Conservation (phyloP, 129 eudicot genomes). For the Solidago caesia region DNA sequence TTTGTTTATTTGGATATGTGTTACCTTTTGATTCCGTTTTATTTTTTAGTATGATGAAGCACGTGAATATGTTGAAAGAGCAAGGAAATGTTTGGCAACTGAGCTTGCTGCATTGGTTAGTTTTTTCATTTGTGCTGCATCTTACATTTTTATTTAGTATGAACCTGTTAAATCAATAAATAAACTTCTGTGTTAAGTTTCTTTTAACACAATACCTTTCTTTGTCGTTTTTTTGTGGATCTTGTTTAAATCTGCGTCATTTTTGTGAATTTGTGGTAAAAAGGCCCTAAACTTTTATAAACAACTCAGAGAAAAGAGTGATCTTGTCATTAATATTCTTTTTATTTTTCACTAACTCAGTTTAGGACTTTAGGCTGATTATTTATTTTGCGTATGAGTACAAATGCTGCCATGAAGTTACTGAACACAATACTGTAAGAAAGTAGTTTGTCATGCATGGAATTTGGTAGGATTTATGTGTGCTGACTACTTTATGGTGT, state of each 20-base stretch:
- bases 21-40: neutral
- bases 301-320: neutral
- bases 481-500: slow-evolving; percentile 15
- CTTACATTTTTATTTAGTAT: neutral
- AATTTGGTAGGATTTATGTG: neutral
- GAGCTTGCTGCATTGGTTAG: slow-evolving; percentile 98
- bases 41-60: slow-evolving; percentile 89
- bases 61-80: slow-evolving; percentile 93
- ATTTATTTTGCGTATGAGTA: neutral
- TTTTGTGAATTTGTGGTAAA: neutral
- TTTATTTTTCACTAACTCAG: neutral
- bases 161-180: neutral
- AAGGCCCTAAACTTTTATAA: neutral
- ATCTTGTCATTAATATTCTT: neutral
- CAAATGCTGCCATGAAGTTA: slow-evolving; percentile 4
- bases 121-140: slow-evolving; percentile 1
- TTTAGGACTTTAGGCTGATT: neutral
- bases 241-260: neutral
- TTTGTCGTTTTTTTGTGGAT: neutral
- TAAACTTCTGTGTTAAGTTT: neutral
- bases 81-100: slow-evolving; percentile 94
- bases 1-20: slow-evolving; percentile 3
- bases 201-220: neutral
- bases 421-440: neutral
- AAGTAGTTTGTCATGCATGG: neutral